Evolutionary conservation across 495 filamentous ascomycete species (phyloP), one percentile per base, ranked within the genome.

Genomic region (Lophiotrema nucula): DNA sequence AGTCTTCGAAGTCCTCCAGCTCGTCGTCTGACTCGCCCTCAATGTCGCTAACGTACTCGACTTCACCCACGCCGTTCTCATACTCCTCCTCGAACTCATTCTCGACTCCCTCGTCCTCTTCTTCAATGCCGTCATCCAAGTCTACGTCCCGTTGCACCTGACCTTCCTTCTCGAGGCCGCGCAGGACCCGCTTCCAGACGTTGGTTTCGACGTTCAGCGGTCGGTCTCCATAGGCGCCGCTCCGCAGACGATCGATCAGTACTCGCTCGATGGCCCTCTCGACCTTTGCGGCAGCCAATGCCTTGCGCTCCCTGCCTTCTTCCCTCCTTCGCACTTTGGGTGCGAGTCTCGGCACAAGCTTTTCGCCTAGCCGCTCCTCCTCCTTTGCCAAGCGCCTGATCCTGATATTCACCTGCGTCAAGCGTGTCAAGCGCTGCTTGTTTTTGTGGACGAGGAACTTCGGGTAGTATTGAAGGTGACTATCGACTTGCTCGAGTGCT

Each of bases 141-240:
- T 97, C 92, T 75, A 88, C 83, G 73, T 97, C 93, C 61, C 90
- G 78, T 64, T 78, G 79, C 42, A 87, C 93, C 69, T 93, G 89
- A 22, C 92, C 91, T 62, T 84, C 82, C 53, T 85, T 80, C 80
- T 97, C 95, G 69, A 97, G 75, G 1, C 91, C 92, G 41, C 85
- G 84, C 43, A 98, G 79, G 23, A 98, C 95, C 81, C 90, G 93
- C 86, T 96, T 96, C 93, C 93, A 98, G 59, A 98, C 90, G 13
- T 77, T 78, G 72, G 95, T 89, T 69, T 93, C 91, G 15, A 93
- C 90, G 75, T 98, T 98, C 56, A 98, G 73, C 37, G 95, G 93
- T 69, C 87, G 81, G 68, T 97, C 91, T 38, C 93, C 95, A 77
- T 97, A 98, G 0, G 92, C 92, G 35, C 93, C 93, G 70, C 88